Conservation (phyloP, 805 yeast genomes). For the Torulaspora maleeae region DNA sequence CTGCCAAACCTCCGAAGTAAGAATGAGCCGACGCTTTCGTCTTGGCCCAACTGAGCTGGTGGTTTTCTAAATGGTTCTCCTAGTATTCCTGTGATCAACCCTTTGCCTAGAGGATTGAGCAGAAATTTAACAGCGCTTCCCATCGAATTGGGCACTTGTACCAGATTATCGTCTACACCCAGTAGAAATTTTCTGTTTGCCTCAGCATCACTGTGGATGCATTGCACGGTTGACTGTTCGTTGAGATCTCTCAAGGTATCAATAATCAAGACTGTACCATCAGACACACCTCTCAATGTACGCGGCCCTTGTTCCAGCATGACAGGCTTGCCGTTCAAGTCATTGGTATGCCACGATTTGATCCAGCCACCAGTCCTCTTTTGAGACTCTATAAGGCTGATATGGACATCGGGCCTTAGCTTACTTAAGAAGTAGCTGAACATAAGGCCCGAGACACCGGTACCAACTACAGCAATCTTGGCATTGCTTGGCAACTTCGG, state of each 20-base stretch:
- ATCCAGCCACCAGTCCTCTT: conserved; percentile 77
- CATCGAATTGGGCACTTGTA: conserved; percentile 50
- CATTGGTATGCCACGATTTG: conserved; percentile 42
- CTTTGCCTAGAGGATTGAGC: conserved; percentile 42
- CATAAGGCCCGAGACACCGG: conserved; percentile 82
- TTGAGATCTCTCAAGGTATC: conserved; percentile 53
- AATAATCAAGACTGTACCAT: conserved; percentile 66
- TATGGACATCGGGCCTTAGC: conserved; percentile 69
- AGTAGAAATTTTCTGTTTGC: conserved; percentile 73
- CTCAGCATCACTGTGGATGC: conserved; percentile 49
- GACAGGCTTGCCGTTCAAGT: conserved; percentile 26
- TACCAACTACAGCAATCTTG: conserved; percentile 71
- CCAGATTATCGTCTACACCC: conserved; percentile 42
- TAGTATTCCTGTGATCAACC: conserved; percentile 42
- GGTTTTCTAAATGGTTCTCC: conserved; percentile 47
- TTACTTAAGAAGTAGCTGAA: conserved; percentile 62
- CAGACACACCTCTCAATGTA: conserved; percentile 76
- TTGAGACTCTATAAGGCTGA: conserved; percentile 58
- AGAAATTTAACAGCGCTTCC: conserved; percentile 36
- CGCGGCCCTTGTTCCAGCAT: conserved; percentile 84
- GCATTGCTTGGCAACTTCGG: conserved; percentile 31
- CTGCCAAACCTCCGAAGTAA: conserved; percentile 66
- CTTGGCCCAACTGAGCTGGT: conserved; percentile 36
- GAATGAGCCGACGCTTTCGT: conserved; percentile 70
- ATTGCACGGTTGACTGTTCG: conserved; percentile 47